Evolutionary conservation across 2,329 filamentous ascomycete species (phyloP).

Genomic region (Pleomassaria siparia): DNA sequence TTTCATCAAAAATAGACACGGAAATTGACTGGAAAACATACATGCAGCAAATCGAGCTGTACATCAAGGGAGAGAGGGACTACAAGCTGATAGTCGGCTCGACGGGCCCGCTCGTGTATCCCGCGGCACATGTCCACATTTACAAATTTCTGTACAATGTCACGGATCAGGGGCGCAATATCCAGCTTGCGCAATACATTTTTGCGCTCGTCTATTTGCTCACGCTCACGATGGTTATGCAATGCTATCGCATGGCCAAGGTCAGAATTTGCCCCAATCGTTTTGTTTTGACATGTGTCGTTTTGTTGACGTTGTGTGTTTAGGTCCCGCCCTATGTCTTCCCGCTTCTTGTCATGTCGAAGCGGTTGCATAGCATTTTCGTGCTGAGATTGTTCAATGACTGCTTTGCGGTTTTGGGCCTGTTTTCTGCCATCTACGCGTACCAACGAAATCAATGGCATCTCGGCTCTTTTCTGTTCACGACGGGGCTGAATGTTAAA

Average conservation of each 20-base stretch:
- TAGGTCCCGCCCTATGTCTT: constrained; percentile 85
- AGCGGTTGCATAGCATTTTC: constrained; percentile 91
- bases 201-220: constrained; percentile 80
- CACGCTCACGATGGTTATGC: constrained; percentile 74
- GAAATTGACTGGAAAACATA: constrained; percentile 98
- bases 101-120: constrained; percentile 93
- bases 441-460: constrained; percentile 77
- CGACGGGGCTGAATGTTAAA: constrained; percentile 83
- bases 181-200: constrained; percentile 77
- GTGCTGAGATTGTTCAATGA: constrained; percentile 95
- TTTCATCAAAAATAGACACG: no score
- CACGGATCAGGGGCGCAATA: constrained; percentile 74
- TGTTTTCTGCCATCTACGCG: constrained; percentile 78
- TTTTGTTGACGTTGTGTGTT: constrained; percentile 1
- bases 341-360: constrained; percentile 82
- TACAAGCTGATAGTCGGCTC: constrained; percentile 83
- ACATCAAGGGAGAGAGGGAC: constrained; percentile 80
- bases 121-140: constrained; percentile 88
- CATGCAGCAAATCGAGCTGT: constrained; percentile 88
- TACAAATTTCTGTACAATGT: constrained; percentile 78
- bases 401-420: constrained; percentile 79
- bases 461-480: constrained; percentile 71
- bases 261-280: no score
- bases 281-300: background rate
- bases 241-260: constrained; percentile 75